A percentile compares a stretch with the other conserved stretches of the same genome.
These are phyloP conservation scores for Penicillium angulare DNA, from an alignment of 495 filamentous ascomycete genomes.

Conservation along the genomic window DNA sequence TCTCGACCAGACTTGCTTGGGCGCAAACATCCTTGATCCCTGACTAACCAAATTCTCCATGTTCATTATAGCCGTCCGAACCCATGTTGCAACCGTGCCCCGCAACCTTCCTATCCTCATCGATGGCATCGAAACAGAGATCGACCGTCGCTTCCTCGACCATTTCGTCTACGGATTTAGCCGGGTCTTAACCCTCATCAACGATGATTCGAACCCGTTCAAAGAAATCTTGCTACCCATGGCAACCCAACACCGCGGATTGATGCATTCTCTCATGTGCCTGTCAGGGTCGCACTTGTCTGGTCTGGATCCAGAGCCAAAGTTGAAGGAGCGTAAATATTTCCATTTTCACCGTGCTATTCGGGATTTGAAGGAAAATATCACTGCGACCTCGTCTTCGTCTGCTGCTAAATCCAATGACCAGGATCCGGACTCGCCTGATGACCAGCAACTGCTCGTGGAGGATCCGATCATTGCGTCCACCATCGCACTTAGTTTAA, in stretches of 20 bases:
- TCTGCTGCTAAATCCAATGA: neutral
- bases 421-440: neutral
- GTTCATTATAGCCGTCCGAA: constrained; percentile 24
- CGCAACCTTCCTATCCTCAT: constrained; percentile 76
- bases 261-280: constrained; percentile 92
- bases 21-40: constrained; percentile 1
- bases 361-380: constrained; percentile 45
- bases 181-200: constrained; percentile 77
- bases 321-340: constrained; percentile 45
- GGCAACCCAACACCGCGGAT: constrained; percentile 75
- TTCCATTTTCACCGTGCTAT: constrained; percentile 50
- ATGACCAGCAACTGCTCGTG: constrained; percentile 40
- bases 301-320: constrained; percentile 45
- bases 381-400: constrained; percentile 31
- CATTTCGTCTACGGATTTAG: constrained; percentile 83
- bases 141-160: constrained; percentile 80
- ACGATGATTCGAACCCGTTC: constrained; percentile 84
- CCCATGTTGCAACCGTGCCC: constrained; percentile 38
- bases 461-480: constrained; percentile 67
- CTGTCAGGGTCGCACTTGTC: constrained; percentile 79
- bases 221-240: constrained; percentile 85
- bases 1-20: constrained; percentile 2
- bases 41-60: constrained; percentile 12
- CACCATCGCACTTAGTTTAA: constrained; percentile 78
- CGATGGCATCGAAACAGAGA: constrained; percentile 79